A percentile compares a stretch with the other conserved stretches of the same genome.
Evolutionary conservation across 169 alveolate species (phyloP).

Genomic region (Ichthyophthirius multifiliis): DNA sequence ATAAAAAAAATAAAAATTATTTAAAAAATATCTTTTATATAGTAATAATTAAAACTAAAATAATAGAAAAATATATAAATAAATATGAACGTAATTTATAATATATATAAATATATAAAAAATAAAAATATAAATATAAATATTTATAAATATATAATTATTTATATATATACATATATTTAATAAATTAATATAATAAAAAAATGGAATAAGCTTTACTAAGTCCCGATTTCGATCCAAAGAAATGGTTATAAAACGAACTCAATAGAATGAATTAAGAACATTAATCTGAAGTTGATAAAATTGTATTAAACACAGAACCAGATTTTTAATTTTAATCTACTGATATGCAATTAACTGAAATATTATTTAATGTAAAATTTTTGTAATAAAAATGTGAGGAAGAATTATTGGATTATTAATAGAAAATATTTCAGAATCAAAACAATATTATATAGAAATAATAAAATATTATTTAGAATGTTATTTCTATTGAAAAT

Average conservation of each 20-base stretch:
- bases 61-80: too few species aligned
- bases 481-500: not conserved
- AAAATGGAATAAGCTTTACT: too few species aligned
- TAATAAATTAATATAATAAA: too few species aligned
- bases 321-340: not conserved
- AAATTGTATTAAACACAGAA: not conserved
- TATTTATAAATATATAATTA: too few species aligned
- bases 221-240: not conserved
- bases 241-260: constrained; percentile 4
- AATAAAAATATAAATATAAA: too few species aligned
- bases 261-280: not conserved
- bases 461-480: not conserved
- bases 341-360: not conserved
- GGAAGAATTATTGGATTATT: not conserved
- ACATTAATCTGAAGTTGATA: not conserved
- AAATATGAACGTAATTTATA: too few species aligned
- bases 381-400: not conserved
- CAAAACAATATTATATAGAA: not conserved
- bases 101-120: too few species aligned
- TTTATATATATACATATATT: too few species aligned
- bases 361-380: not conserved
- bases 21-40: too few species aligned
- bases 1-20: too few species aligned
- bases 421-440: not conserved
- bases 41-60: too few species aligned